Percentiles rank a stretch among this genome's conserved stretches.
Evolutionary conservation across 2,329 filamentous ascomycete genomes (phyloP).

Genomic region (Trichoderma polysporum): DNA sequence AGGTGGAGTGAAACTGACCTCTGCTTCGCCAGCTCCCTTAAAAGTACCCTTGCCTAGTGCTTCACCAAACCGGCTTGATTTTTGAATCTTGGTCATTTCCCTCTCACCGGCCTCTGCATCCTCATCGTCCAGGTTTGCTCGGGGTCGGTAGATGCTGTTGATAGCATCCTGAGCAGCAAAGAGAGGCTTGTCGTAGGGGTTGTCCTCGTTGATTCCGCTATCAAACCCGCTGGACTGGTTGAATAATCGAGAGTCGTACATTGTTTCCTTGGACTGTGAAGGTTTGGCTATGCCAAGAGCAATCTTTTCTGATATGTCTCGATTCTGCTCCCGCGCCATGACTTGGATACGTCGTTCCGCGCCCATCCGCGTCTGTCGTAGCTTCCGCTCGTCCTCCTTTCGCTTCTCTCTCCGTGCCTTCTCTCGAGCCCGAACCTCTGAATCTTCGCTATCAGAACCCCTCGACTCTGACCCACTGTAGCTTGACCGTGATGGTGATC

Average conservation of each 20-base stretch:
- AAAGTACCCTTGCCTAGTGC: constrained; percentile 88
- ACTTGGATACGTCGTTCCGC: constrained; percentile 87
- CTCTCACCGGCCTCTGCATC: constrained; percentile 77
- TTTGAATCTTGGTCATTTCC: constrained; percentile 86
- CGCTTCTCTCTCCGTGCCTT: constrained; percentile 73
- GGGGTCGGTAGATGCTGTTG: constrained; percentile 87
- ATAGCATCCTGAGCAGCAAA: constrained; percentile 96
- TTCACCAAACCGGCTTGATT: constrained; percentile 78
- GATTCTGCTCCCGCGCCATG: constrained; percentile 91
- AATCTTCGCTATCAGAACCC: constrained; percentile 59
- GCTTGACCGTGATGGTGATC: constrained; percentile 46
- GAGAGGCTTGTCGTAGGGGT: constrained; percentile 93
- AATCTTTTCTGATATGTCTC: constrained; percentile 96
- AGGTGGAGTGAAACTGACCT: constrained; percentile 49
- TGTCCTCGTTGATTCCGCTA: constrained; percentile 93
- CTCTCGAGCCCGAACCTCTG: constrained; percentile 73
- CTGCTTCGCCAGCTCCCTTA: constrained; percentile 79
- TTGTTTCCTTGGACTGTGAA: constrained; percentile 84
- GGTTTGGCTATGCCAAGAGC: constrained; percentile 93
- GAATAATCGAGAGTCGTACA: constrained; percentile 96
- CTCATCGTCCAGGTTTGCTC: constrained; percentile 71
- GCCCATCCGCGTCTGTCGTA: constrained; percentile 94
- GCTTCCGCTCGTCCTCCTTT: constrained; percentile 81
- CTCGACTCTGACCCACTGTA: constrained; percentile 55
- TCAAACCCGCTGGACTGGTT: constrained; percentile 92